A percentile compares a stretch with the other conserved stretches of the same genome.
phyloP scores from a whole-genome alignment of 306 rosid genomes.

The Chamaecrista fasciculata region DNA sequence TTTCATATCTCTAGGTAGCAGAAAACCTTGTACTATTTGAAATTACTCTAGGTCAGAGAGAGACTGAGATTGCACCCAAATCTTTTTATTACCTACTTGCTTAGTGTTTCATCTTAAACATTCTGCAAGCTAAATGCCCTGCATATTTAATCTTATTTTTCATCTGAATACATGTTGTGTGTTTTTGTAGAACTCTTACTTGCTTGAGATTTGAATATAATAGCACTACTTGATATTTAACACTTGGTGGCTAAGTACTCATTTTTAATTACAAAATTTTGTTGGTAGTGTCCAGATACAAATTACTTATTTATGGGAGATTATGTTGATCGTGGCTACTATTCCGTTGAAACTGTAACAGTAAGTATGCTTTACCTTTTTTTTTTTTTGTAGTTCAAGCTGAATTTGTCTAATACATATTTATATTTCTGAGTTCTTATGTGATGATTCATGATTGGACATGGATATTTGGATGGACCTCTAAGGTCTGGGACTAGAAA shows the following conservation, averaged over 20 bases:
- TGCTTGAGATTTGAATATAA: background rate
- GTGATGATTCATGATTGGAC: constrained; percentile 20
- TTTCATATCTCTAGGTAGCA: background rate
- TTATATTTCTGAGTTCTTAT: background rate
- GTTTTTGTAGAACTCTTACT: background rate
- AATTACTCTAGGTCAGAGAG: background rate
- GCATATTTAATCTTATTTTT: background rate
- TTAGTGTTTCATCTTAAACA: background rate
- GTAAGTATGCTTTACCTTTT: constrained; percentile 44
- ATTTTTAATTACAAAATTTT: constrained; percentile 34
- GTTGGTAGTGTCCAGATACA: constrained; percentile 94
- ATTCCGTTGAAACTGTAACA: constrained; percentile 93
- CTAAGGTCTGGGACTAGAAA: background rate
- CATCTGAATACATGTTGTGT: background rate
- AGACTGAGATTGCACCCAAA: background rate
- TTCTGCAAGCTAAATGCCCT: background rate
- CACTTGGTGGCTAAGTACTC: constrained; percentile 10
- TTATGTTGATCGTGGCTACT: constrained; percentile 97
- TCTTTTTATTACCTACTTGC: background rate
- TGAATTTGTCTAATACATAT: background rate
- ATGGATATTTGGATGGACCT: constrained; percentile 4
- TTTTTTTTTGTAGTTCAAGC: background rate
- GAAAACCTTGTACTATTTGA: background rate
- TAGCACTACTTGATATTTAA: constrained; percentile 8
- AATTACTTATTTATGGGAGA: constrained; percentile 98